These are phyloP conservation scores for Trichoderma simmonsii DNA, from an alignment of 2,329 filamentous ascomycete species.

Conservation along the genomic window DNA sequence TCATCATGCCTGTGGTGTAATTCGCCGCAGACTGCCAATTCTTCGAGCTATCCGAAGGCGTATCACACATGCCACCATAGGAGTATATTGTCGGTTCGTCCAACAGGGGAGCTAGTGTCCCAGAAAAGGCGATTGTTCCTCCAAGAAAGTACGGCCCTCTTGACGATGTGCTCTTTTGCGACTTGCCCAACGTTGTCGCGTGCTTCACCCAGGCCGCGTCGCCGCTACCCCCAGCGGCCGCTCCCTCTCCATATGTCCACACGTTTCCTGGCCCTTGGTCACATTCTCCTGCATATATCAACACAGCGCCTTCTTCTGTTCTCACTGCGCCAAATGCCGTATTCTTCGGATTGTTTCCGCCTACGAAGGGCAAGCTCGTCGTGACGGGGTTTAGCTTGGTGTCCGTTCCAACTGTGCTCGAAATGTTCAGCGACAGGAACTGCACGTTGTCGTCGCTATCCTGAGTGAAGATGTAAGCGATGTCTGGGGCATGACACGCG, in stretches of 20 bases:
- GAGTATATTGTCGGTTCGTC: constrained; percentile 61
- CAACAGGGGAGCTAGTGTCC: constrained; percentile 50
- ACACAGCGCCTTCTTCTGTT: constrained; percentile 65
- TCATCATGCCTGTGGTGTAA: constrained; percentile 79
- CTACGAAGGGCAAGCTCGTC: constrained; percentile 60
- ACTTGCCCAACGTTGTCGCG: constrained; percentile 23
- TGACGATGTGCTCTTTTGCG: constrained; percentile 20
- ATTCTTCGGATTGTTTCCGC: constrained; percentile 38
- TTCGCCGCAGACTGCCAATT: constrained; percentile 66
- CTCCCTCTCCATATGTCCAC: constrained; percentile 63
- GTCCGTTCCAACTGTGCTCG: constrained; percentile 50
- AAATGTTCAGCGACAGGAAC: constrained; percentile 65
- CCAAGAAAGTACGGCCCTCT: constrained; percentile 50
- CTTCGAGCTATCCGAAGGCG: constrained; percentile 36
- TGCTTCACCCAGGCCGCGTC: constrained; percentile 30
- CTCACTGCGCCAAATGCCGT: constrained; percentile 66
- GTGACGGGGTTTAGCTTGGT: constrained; percentile 50
- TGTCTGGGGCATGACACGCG: constrained; percentile 37
- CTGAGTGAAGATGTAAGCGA: constrained; percentile 69
- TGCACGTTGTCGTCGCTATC: constrained; percentile 43
- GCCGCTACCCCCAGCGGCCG: constrained; percentile 27
- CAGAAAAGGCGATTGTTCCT: constrained; percentile 64
- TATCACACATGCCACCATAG: constrained; percentile 89
- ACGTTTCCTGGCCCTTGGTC: constrained; percentile 52
- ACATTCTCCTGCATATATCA: constrained; percentile 74